Evolutionary conservation across 1,139 yeast species (phyloP).

Genomic region (Nakaseomyces kungkrabaensis): DNA sequence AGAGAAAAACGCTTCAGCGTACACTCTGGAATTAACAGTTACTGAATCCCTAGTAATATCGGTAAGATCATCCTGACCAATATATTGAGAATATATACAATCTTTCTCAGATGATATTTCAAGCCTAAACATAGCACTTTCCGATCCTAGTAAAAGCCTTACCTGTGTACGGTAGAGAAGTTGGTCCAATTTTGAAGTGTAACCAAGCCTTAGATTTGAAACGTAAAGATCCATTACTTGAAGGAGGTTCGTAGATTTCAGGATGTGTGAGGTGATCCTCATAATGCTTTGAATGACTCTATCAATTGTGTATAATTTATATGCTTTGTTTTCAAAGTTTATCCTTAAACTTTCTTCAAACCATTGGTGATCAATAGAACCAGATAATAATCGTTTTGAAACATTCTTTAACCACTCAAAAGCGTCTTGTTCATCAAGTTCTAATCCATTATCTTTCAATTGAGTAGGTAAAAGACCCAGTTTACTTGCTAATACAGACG

Average conservation of each 20-base stretch:
- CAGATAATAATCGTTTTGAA: conserved; percentile 69
- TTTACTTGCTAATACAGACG: conserved; percentile 81
- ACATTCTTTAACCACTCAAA: conserved; percentile 64
- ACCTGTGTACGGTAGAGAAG: conserved; percentile 84
- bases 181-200: conserved; percentile 75
- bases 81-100: conserved; percentile 65
- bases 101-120: conserved; percentile 49
- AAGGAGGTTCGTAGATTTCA: conserved; percentile 69
- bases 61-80: conserved; percentile 81
- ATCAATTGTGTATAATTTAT: conserved; percentile 81
- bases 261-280: conserved; percentile 46
- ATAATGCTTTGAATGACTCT: conserved; percentile 81
- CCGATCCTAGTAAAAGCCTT: conserved; percentile 66
- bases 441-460: conserved; percentile 62
- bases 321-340: conserved; percentile 85
- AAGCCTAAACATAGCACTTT: conserved; percentile 88
- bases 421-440: conserved; percentile 16
- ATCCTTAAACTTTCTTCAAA: conserved; percentile 89
- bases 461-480: conserved; percentile 74
- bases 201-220: conserved; percentile 47
- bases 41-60: conserved; percentile 63
- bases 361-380: conserved; percentile 85
- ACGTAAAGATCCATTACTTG: conserved; percentile 78
- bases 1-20: conserved; percentile 84
- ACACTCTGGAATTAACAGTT: conserved; percentile 84